phyloP scores from a whole-genome alignment of 148 eudicot genomes.

The Chenopodium suecicum region DNA sequence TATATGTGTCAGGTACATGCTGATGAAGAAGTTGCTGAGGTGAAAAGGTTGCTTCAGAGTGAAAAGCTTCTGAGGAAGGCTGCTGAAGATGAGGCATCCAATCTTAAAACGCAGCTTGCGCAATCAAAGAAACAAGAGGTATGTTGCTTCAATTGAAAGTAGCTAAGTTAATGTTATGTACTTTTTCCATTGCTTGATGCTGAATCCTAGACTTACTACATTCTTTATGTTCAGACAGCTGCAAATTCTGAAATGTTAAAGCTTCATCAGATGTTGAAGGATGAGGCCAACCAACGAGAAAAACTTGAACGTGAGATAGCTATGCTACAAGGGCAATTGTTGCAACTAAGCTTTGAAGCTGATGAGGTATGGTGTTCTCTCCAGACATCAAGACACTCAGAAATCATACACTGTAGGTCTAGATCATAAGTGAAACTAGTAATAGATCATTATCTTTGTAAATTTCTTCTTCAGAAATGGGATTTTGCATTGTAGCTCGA shows the following conservation, averaged over 20 bases:
- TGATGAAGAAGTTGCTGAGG: slow-evolving; percentile 49
- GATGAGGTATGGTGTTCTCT: slow-evolving; percentile 56
- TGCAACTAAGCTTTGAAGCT: slow-evolving; percentile 88
- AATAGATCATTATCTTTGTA: background rate
- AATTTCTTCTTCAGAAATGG: background rate
- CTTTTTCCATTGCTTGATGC: slow-evolving; percentile 20
- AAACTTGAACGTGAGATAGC: slow-evolving; percentile 81
- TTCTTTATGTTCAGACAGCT: slow-evolving; percentile 44
- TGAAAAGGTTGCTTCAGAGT: slow-evolving; percentile 56
- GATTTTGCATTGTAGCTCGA: background rate
- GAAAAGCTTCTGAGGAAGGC: slow-evolving; percentile 55
- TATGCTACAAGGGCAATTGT: slow-evolving; percentile 60
- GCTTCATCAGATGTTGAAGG: slow-evolving; percentile 68
- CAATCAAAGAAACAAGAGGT: slow-evolving; percentile 71
- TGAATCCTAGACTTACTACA: slow-evolving; percentile 15
- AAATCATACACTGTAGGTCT: background rate
- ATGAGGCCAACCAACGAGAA: slow-evolving; percentile 58
- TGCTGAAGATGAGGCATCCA: slow-evolving; percentile 63
- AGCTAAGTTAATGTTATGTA: background rate
- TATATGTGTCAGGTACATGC: slow-evolving; percentile 31
- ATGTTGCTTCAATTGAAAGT: slow-evolving; percentile 21
- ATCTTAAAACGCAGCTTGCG: slow-evolving; percentile 58
- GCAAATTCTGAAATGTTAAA: slow-evolving; percentile 60
- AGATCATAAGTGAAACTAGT: background rate
- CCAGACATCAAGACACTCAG: background rate